These are phyloP conservation scores for Aspergillus unguis DNA, from an alignment of 2,329 filamentous ascomycete genomes.

Conservation along the genomic window DNA sequence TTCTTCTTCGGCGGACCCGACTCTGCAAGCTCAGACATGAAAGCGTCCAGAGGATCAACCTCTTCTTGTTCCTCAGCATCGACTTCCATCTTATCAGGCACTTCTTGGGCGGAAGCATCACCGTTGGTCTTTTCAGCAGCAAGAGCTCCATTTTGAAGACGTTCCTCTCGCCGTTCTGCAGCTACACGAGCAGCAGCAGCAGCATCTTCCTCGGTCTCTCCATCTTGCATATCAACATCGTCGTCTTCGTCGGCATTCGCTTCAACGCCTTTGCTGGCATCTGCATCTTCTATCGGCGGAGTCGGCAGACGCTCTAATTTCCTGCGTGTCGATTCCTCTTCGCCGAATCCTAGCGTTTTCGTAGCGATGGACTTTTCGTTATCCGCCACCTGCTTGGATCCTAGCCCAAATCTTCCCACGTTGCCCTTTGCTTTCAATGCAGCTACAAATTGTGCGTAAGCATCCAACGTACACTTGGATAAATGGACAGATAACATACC, in stretches of 20 bases:
- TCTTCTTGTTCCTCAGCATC: constrained; percentile 50
- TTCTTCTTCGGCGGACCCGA: constrained; percentile 45
- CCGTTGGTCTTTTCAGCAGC: constrained; percentile 44
- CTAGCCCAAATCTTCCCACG: constrained; percentile 79
- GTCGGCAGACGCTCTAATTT: constrained; percentile 89
- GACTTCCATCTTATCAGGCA: constrained; percentile 39
- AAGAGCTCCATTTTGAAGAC: constrained; percentile 48
- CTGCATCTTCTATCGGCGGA: constrained; percentile 62
- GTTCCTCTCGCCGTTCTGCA: constrained; percentile 76
- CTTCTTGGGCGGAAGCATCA: constrained; percentile 45
- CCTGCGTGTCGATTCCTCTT: constrained; percentile 80
- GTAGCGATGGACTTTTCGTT: constrained; percentile 65
- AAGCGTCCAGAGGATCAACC: constrained; percentile 91
- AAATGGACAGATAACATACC: constrained; percentile 28
- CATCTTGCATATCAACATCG: constrained; percentile 71
- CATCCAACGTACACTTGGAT: not conserved
- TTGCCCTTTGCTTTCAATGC: constrained; percentile 66
- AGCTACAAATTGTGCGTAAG: constrained; percentile 34
- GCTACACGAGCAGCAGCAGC: constrained; percentile 81
- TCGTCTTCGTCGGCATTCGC: constrained; percentile 64
- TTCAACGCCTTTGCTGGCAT: constrained; percentile 53
- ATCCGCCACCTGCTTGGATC: constrained; percentile 63
- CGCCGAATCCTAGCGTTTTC: constrained; percentile 77
- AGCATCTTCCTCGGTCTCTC: constrained; percentile 80
- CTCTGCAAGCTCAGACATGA: constrained; percentile 72